A percentile compares a stretch with the other conserved stretches of the same genome.
phyloP scores from a whole-genome alignment of 257 asterid species.

The Solanum appendiculatum region DNA sequence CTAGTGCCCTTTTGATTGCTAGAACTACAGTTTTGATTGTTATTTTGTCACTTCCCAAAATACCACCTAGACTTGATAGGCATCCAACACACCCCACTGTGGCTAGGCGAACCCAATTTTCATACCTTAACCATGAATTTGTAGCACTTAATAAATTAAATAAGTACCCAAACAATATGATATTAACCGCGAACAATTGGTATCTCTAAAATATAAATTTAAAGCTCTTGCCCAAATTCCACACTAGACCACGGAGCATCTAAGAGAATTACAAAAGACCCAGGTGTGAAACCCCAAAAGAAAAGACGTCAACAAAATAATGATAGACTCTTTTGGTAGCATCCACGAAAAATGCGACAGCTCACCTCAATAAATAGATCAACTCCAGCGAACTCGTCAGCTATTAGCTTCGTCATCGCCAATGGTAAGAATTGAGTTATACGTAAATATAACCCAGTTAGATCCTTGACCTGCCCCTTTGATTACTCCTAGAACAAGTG shows the following conservation, averaged over 20 bases:
- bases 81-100: neutral
- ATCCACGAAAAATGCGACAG: neutral
- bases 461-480: neutral
- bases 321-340: neutral
- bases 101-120: neutral
- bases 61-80: neutral
- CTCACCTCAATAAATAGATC: neutral
- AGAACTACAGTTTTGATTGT: neutral
- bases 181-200: neutral
- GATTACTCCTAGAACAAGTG: neutral
- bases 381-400: neutral
- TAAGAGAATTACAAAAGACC: neutral
- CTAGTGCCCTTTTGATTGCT: neutral
- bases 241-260: neutral
- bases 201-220: neutral
- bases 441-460: neutral
- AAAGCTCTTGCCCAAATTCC: neutral
- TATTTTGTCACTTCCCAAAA: neutral
- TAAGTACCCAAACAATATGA: neutral
- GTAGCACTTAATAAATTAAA: neutral
- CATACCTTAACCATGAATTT: neutral
- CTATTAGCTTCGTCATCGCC: neutral
- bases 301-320: neutral
- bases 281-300: neutral
- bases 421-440: neutral